Conservation (phyloP, 441 rosid genomes). For the Eugenia klotzschiana region DNA sequence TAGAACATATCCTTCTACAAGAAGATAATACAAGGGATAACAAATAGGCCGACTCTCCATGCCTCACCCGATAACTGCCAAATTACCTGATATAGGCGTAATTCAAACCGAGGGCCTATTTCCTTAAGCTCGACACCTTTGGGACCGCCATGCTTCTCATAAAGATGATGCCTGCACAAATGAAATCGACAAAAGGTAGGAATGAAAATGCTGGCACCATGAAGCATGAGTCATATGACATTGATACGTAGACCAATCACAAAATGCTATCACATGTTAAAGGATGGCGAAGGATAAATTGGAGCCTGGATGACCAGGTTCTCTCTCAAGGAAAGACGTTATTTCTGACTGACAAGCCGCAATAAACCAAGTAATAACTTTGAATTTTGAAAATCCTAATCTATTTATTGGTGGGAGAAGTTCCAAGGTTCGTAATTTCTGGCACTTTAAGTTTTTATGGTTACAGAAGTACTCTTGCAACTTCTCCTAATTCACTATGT, state of each 20-base stretch:
- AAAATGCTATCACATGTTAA: not conserved
- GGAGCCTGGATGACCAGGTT: not conserved
- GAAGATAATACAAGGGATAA: not conserved
- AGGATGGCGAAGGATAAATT: not conserved
- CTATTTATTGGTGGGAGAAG: not conserved
- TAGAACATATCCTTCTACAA: not conserved
- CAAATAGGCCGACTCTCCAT: not conserved
- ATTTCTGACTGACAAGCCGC: not conserved
- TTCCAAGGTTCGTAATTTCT: not conserved
- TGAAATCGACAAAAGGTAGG: not conserved
- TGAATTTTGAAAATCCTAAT: not conserved
- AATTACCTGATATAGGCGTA: slow-evolving; percentile 74
- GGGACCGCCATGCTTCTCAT: slow-evolving; percentile 67
- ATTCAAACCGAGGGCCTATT: slow-evolving; percentile 83
- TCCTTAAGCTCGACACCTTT: slow-evolving; percentile 73
- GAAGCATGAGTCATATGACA: not conserved
- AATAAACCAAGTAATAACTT: not conserved
- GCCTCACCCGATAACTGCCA: not conserved
- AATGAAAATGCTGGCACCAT: not conserved
- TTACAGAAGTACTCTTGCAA: not conserved
- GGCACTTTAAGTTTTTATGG: not conserved
- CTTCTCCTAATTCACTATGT: not conserved
- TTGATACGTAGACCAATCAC: not conserved
- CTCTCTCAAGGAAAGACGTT: not conserved
- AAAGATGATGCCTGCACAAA: slow-evolving; percentile 62